A percentile compares a stretch with the other conserved stretches of the same genome.
These are phyloP conservation scores for Coniferiporia weirii DNA, from an alignment of 1,284 basidiomycete genomes.

Conservation along the genomic window DNA sequence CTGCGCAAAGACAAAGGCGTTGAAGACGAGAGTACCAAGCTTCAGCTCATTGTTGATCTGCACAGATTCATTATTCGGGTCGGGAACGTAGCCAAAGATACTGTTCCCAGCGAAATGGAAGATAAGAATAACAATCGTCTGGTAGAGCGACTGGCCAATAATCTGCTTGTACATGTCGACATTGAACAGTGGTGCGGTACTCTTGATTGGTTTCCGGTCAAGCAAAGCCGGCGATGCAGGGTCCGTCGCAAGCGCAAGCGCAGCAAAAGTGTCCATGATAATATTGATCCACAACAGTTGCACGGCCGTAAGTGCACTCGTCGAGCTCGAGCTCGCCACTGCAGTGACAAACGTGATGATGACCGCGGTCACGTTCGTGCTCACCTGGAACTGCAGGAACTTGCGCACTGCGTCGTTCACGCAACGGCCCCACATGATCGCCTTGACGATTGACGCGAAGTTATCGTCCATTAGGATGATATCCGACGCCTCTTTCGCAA, in stretches of 20 bases:
- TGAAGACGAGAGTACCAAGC: constrained; percentile 90
- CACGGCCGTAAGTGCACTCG: constrained; percentile 89
- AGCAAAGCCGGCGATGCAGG: constrained; percentile 81
- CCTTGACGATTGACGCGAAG: constrained; percentile 92
- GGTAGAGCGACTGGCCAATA: constrained; percentile 83
- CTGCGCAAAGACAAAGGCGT: constrained; percentile 94
- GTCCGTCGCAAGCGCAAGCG: constrained; percentile 94
- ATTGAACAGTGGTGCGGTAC: constrained; percentile 83
- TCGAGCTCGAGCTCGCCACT: constrained; percentile 71
- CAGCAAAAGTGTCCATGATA: constrained; percentile 98
- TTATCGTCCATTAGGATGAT: constrained; percentile 99
- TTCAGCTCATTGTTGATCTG: constrained; percentile 42
- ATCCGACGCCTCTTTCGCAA: constrained; percentile 98
- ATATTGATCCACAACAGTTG: constrained; percentile 97
- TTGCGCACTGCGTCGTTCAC: constrained; percentile 97
- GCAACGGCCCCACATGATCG: constrained; percentile 98
- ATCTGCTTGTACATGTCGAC: constrained; percentile 97
- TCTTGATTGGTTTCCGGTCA: constrained; percentile 87
- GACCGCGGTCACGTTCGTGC: constrained; percentile 94
- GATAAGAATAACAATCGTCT: constrained; percentile 78
- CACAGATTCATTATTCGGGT: constrained; percentile 28
- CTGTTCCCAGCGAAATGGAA: constrained; percentile 81
- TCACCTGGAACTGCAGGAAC: constrained; percentile 98
- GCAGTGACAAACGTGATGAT: constrained; percentile 91
- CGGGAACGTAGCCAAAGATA: constrained; percentile 61